Evolutionary conservation across 768 basidiomycete species (phyloP).

Genomic region (Rhodotorula toruloides): DNA sequence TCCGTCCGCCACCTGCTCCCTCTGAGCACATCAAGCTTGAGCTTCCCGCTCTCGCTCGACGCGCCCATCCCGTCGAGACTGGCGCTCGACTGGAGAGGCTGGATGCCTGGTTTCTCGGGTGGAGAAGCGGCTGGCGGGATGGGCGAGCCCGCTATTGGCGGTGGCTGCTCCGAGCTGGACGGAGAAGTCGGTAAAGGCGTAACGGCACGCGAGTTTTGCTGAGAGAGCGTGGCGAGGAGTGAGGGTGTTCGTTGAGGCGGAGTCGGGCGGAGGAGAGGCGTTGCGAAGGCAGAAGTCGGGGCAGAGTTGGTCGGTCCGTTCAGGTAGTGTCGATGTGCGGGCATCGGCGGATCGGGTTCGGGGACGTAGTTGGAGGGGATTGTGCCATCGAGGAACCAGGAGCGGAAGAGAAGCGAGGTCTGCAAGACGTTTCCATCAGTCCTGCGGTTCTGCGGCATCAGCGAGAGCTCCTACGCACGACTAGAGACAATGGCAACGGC

Average conservation of each 20-base stretch:
- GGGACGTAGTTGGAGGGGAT: constrained; percentile 22
- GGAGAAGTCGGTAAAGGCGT: constrained; percentile 19
- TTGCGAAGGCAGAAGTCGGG: background rate
- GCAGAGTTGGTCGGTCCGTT: background rate
- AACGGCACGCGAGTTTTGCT: constrained; percentile 10
- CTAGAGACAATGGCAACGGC: constrained; percentile 21
- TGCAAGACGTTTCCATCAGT: too few relatives aligned
- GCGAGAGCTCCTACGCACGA: background rate
- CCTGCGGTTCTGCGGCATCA: background rate
- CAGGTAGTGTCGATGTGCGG: background rate
- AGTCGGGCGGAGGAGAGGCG: background rate
- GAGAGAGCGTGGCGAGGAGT: constrained; percentile 2
- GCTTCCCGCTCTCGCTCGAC: constrained; percentile 13
- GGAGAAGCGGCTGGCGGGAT: background rate
- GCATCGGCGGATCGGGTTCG: constrained; percentile 9
- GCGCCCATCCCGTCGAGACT: constrained; percentile 7
- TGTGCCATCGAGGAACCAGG: constrained; percentile 34
- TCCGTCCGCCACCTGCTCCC: constrained; percentile 30
- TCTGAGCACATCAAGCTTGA: constrained; percentile 28
- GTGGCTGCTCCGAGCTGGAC: background rate
- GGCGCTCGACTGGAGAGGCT: constrained; percentile 1
- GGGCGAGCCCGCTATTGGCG: background rate
- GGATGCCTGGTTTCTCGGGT: background rate
- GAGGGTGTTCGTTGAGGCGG: background rate
- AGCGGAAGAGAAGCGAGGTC: constrained; percentile 25